A percentile compares a stretch with the other conserved stretches of the same genome.
These are phyloP conservation scores for Geosmithia flava DNA, from an alignment of 2,329 filamentous ascomycete species.

Conservation along the genomic window DNA sequence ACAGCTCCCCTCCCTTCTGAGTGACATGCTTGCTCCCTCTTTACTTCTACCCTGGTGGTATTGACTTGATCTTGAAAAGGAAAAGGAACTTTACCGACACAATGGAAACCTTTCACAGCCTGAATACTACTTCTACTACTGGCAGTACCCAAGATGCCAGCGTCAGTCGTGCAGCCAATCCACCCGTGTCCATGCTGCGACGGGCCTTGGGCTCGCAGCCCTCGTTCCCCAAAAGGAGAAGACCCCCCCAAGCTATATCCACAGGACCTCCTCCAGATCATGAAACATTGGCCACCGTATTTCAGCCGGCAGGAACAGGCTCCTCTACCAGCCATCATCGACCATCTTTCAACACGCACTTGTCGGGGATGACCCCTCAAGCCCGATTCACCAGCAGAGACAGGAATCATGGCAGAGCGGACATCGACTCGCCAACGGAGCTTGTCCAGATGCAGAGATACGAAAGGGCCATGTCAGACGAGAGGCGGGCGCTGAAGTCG, in stretches of 20 bases:
- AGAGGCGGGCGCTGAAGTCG: background rate
- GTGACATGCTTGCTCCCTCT: too few relatives aligned
- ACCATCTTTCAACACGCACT: background rate
- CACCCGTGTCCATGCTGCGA: background rate
- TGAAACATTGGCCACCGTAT: background rate
- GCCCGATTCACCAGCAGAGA: background rate
- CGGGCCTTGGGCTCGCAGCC: background rate
- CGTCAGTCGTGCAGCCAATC: background rate
- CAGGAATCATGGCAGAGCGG: background rate
- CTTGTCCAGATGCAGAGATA: conserved; percentile 8
- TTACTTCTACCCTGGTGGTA: background rate
- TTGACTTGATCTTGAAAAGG: too few relatives aligned
- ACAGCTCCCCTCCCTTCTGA: too few relatives aligned
- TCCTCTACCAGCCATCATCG: too few relatives aligned
- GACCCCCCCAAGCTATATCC: background rate
- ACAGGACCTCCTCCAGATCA: background rate
- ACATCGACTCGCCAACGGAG: background rate
- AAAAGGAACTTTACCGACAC: too few relatives aligned
- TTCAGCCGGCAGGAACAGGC: background rate
- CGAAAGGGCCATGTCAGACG: conserved; percentile 15
- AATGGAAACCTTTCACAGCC: background rate
- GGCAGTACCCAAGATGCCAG: background rate
- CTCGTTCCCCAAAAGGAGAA: background rate
- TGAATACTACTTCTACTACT: too few relatives aligned
- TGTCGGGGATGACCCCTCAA: background rate